These are phyloP conservation scores for Pleurotus tuber-regium DNA, from an alignment of 768 basidiomycete species.

Conservation along the genomic window DNA sequence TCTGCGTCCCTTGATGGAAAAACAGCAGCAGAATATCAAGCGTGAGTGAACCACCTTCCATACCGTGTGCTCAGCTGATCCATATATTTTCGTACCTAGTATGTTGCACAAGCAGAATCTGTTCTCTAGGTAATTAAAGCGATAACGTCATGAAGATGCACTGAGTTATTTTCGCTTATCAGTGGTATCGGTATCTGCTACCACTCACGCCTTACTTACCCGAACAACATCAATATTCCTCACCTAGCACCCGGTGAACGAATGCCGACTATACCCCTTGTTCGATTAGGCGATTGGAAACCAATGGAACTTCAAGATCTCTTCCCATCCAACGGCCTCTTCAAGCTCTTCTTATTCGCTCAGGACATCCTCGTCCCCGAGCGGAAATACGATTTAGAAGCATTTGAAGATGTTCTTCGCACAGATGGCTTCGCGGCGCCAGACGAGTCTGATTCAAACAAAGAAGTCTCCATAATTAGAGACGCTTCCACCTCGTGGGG, in stretches of 20 bases:
- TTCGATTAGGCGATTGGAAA: conserved; percentile 15
- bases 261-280: conserved; percentile 7
- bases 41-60: not conserved
- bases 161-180: not conserved
- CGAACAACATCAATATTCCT: not conserved
- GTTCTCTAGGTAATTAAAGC: conserved; percentile 12
- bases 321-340: conserved; percentile 13
- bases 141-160: not conserved
- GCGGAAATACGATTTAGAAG: not conserved
- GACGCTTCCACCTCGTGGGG: too few relatives aligned
- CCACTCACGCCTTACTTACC: conserved; percentile 2
- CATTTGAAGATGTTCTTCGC: not conserved
- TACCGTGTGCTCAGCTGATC: not conserved
- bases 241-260: not conserved
- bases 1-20: conserved; percentile 9
- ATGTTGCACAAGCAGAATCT: conserved; percentile 12
- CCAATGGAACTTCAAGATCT: conserved; percentile 16
- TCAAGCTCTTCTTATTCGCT: conserved; percentile 16
- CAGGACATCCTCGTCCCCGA: conserved; percentile 11
- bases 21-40: conserved; percentile 3
- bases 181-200: conserved; percentile 17
- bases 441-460: too few relatives aligned
- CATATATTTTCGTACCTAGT: not conserved
- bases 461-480: too few relatives aligned
- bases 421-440: too few relatives aligned